Evolutionary conservation across 176 grass and related monocot genomes (phyloP), one percentile per base, ranked within the genome.

Genomic region (Leersia perrieri): DNA sequence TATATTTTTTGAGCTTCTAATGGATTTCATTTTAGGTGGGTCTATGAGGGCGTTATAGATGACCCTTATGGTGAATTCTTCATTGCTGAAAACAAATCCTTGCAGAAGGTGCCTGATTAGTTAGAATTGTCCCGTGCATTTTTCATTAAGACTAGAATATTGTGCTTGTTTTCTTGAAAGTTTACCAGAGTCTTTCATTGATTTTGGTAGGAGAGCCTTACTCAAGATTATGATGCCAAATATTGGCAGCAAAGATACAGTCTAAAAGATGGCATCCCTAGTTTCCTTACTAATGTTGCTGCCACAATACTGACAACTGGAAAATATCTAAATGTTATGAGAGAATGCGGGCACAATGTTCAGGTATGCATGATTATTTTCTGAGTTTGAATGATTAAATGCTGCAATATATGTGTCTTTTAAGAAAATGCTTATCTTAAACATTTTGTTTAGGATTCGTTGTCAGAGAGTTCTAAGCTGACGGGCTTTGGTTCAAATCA

Each of bases 41-140:
- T 99, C 39, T 99, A 99, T 82, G 96, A 99, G 77, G 96, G 96
- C 62, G 79, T 99, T 58, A 95, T 99, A 73, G 96, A 99, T 79
- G 96, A 99, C 35, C 96, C 96, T 83, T 95, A 99, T 23, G 82
- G 92, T 60, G 96, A 99, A 99, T 99, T 99, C 84, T 99, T 99
- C 89, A 95, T 99, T 82, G 90, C 84, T 86, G 96, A 99, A 95
- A 99, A 99, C 82, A 99, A 99, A 89, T 93, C 86, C 61, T 78
- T 99, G 77, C 86, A 86, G 61, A 99, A 99, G 92, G 96, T 99
- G 90, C 30, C 31, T 76, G 15, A 30, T 72, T 29, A 73, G 44
- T 82, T 58, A 80, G 38, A 64, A 49, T 9, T 66, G 9, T 77
- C 72, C 63, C 73, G 35, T 87, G 75, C 66, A 68, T 81, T 60